Evolutionary conservation across 495 filamentous ascomycete species (phyloP), one percentile per base, ranked within the genome.

Genomic region (Annulohypoxylon bovei): DNA sequence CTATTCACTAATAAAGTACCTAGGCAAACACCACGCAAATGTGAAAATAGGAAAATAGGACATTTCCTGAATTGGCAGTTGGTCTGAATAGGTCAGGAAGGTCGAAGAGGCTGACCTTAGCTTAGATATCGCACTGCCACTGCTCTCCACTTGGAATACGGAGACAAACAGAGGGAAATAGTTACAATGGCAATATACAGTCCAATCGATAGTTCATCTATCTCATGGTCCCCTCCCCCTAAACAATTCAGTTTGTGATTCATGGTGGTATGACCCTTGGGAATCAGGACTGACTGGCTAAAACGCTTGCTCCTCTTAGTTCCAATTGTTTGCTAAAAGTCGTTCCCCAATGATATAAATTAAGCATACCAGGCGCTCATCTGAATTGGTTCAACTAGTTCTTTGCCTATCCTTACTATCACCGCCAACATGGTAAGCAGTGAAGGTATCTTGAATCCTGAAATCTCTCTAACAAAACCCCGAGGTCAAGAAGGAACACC

Each of bases 381-480:
- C 22, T 22, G 3, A 4, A 4, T 55, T 23, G 6, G 9, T 11
- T 28, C 12, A 20, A 37, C 16, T 23, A 16, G 3, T 35, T 37
- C 32, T 55, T 55, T 18, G 16, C 16, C 3, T 22, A 23, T 37
- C 12, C 2, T 22, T 0, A 22, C 16, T 22, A 54, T 8, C 6
- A 27, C 16, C 37, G n/a, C 16, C 47, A 50, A 49, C 7, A 70
- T 70, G 68, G 68, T 65, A 62, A 62, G 56, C 28, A 40, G 25
- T 11, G 1, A 8, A 35, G n/a, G n/a, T n/a, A 28, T 42, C 49
- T 12, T 27, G 30, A 28, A 28, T 4, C 11, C 6, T 7, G 7
- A 4, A 6, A 16, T 23, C 9, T 57, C 39, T 47, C 44, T 65
- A 56, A 70, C 55, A 49, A 47, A 7, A 30, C 11, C 3, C 4